phyloP scores from a whole-genome alignment of 805 yeast genomes.

The Candida nanaspora region DNA sequence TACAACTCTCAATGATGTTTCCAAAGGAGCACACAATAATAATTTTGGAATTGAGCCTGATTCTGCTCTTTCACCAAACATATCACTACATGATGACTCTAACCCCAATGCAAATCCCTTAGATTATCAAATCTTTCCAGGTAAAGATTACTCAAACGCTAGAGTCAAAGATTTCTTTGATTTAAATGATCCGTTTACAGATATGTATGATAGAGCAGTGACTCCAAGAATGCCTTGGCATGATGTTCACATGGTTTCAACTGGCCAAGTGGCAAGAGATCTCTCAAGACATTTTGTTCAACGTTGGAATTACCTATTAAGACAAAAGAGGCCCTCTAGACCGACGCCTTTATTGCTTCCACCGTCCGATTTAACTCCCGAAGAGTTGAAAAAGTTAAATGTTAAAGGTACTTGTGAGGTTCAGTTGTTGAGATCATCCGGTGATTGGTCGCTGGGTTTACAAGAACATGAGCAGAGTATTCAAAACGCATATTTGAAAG shows the following conservation, averaged over 20 bases:
- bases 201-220: constrained; percentile 76
- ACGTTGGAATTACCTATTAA: constrained; percentile 89
- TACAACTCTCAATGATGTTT: constrained; percentile 4
- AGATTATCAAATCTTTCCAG: constrained; percentile 73
- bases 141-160: constrained; percentile 96
- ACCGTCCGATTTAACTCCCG: constrained; percentile 76
- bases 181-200: constrained; percentile 80
- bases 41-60: too few relatives aligned
- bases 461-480: constrained; percentile 81
- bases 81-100: too few relatives aligned
- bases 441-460: constrained; percentile 90
- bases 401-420: constrained; percentile 85
- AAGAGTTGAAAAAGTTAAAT: constrained; percentile 55
- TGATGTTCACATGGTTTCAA: constrained; percentile 92
- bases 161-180: constrained; percentile 80
- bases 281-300: constrained; percentile 91
- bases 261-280: constrained; percentile 93
- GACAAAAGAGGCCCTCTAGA: constrained; percentile 93
- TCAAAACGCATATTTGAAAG: constrained; percentile 84
- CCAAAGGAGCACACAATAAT: too few relatives aligned
- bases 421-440: constrained; percentile 82
- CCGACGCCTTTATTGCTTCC: constrained; percentile 89
- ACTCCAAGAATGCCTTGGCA: constrained; percentile 99
- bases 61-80: too few relatives aligned
- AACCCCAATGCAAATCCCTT: constrained; percentile 13